Evolutionary conservation across 129 eudicot genomes (phyloP).

Genomic region (Glebionis coronaria): DNA sequence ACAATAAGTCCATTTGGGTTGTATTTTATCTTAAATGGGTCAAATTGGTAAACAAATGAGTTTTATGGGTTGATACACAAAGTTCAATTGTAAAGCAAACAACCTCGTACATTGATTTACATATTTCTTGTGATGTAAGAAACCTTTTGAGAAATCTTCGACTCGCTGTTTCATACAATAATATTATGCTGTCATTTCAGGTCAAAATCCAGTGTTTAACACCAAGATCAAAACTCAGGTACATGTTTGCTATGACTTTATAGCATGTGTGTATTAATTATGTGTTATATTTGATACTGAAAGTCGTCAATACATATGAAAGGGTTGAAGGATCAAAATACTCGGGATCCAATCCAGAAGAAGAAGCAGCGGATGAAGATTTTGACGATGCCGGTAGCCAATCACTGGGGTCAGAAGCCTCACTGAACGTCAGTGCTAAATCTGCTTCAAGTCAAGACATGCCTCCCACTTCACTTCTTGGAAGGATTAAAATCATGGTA

Average conservation of each 20-base stretch:
- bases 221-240: constrained; percentile 63
- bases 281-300: constrained; percentile 18
- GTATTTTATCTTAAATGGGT: too few species aligned
- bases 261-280: constrained; percentile 3
- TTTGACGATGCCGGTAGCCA: constrained; percentile 34
- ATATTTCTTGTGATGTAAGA: too few species aligned
- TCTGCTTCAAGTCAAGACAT: constrained; percentile 47
- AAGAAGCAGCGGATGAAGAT: constrained; percentile 33
- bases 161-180: not conserved
- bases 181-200: constrained; percentile 28
- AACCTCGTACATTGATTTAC: too few species aligned
- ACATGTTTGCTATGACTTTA: constrained; percentile 11
- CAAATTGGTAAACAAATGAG: too few species aligned
- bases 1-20: too few species aligned
- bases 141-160: not conserved
- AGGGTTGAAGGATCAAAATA: constrained; percentile 49
- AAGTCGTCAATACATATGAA: not conserved
- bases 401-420: constrained; percentile 44
- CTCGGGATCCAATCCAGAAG: constrained; percentile 42
- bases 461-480: constrained; percentile 46
- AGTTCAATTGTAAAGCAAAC: too few species aligned
- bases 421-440: constrained; percentile 38
- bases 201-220: constrained; percentile 70
- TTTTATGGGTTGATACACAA: too few species aligned
- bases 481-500: constrained; percentile 49